Evolutionary conservation across 371 early-diverging fungal genomes (phyloP), one percentile per base, ranked within the genome.

Genomic region (Apophysomyces ossiformis): DNA sequence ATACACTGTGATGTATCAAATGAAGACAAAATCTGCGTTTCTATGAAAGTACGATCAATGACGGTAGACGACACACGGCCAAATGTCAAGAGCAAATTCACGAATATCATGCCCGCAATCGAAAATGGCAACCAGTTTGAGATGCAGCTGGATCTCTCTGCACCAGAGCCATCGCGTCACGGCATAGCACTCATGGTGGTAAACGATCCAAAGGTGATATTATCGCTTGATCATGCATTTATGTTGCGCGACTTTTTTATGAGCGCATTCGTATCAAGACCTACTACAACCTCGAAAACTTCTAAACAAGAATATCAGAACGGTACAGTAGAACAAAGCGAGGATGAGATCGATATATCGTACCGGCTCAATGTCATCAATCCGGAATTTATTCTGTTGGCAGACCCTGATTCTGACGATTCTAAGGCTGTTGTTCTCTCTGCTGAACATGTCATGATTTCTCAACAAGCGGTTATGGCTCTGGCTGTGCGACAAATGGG

Each of bases 351-450:
- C 37, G 78, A 76, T 1, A 58, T 86, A 3, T 79, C 83, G 0
- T 95, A 88, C 74, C 86, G 93, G 7, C 74, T 97, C 38, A 93
- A 92, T 37, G 79, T 98, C 3, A 71, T 90, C n/a, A 85, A 93
- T 60, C 89, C 94, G 5, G 96, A 98, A 76, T 87, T 98, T 16
- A 88, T 96, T 13, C 72, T 98, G 44, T 81, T 99, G 26, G 94
- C 94, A 11, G 86, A 96, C 60, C 91, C 97, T 1, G 82, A 83
- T 44, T 77, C 66, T 11, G 70, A 76, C 2, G 77, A 87, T 21
- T 93, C 97, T 0, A 96, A 97, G 66, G 98, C 99, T 4, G 89
- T 99, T 11, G 86, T 96, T 2, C 81, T 98, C 6, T 87, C 89
- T 0, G 87, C 94, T 1, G 83, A 93, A 36, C 91, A 94, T 66